These are phyloP conservation scores for Ceratocystis harringtonii DNA, from an alignment of 2,329 filamentous ascomycete genomes.

Conservation along the genomic window DNA sequence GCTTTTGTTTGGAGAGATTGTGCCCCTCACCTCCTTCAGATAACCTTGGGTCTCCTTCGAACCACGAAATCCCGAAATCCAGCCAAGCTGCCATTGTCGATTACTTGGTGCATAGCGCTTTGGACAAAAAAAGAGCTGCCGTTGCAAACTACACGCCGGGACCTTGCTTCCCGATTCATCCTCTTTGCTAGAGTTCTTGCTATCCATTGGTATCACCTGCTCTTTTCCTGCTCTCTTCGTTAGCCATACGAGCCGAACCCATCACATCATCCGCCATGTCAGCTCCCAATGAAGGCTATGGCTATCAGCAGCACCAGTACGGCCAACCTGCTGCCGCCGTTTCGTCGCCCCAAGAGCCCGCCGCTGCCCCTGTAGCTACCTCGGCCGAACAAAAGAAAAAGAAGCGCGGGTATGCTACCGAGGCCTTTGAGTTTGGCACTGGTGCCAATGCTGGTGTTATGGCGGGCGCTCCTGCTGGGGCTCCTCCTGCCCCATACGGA, in stretches of 20 bases:
- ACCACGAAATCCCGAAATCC: not conserved
- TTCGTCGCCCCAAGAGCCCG: slow-evolving; percentile 21
- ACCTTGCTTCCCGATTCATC: not conserved
- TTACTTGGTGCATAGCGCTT: not conserved
- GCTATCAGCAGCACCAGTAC: slow-evolving; percentile 34
- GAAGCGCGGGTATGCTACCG: slow-evolving; percentile 86
- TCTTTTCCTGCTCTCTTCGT: slow-evolving; percentile 21
- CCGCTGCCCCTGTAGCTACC: slow-evolving; percentile 17
- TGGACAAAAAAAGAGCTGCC: not conserved
- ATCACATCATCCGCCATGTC: slow-evolving; percentile 30
- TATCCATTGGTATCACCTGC: slow-evolving; percentile 16
- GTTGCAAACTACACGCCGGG: slow-evolving; percentile 5
- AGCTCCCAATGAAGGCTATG: slow-evolving; percentile 39
- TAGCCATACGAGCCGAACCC: not conserved
- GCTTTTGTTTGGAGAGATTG: slow-evolving; percentile 6
- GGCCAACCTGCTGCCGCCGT: slow-evolving; percentile 25
- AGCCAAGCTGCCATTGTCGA: not conserved
- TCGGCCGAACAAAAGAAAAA: slow-evolving; percentile 51
- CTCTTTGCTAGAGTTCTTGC: not conserved
- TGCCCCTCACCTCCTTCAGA: not conserved
- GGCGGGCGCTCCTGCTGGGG: slow-evolving; percentile 29
- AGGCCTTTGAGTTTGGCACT: slow-evolving; percentile 82
- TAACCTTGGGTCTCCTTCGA: not conserved
- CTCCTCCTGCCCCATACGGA: slow-evolving; percentile 38
- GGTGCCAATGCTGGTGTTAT: slow-evolving; percentile 55